A percentile compares a stretch with the other conserved stretches of the same genome.
Conservation (phyloP, 345 rosid genomes). For the Aurinia saxatilis region DNA sequence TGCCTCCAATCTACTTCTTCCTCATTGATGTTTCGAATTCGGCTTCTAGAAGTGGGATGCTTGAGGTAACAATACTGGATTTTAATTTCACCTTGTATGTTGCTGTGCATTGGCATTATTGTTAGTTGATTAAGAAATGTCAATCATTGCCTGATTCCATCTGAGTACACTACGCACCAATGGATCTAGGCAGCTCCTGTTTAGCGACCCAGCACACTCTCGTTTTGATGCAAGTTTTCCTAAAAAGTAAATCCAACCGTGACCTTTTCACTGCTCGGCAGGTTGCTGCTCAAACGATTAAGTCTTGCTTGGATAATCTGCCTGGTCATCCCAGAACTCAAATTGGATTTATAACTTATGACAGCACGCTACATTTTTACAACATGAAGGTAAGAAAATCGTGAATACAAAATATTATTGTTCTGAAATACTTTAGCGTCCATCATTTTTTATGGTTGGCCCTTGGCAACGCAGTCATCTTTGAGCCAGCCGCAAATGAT, state of each 20-base stretch:
- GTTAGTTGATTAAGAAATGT: neutral
- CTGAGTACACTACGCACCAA: neutral
- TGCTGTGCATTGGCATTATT: neutral
- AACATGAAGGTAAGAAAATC: slow-evolving; percentile 80
- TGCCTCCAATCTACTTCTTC: slow-evolving; percentile 94
- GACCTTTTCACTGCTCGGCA: slow-evolving; percentile 20
- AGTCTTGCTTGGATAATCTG: slow-evolving; percentile 88
- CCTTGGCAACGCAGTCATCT: slow-evolving; percentile 67
- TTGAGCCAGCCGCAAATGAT: slow-evolving; percentile 98
- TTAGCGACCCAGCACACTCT: neutral
- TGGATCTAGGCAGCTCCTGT: neutral
- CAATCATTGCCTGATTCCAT: neutral
- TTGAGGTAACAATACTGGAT: slow-evolving; percentile 64
- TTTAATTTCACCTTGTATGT: neutral
- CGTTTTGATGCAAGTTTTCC: neutral
- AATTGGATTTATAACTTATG: slow-evolving; percentile 95
- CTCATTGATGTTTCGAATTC: slow-evolving; percentile 93
- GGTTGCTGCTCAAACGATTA: slow-evolving; percentile 93
- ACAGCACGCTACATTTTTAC: slow-evolving; percentile 95
- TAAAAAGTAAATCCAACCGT: neutral
- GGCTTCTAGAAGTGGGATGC: slow-evolving; percentile 89
- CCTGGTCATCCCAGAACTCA: slow-evolving; percentile 98
- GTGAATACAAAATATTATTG: slow-evolving; percentile 1
- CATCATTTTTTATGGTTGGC: slow-evolving; percentile 3
- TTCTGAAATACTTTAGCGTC: neutral